Percentiles rank a stretch among this genome's conserved stretches.
These are phyloP conservation scores for Cercospora sp. DNA, from an alignment of 2,329 filamentous ascomycete genomes.

Conservation along the genomic window DNA sequence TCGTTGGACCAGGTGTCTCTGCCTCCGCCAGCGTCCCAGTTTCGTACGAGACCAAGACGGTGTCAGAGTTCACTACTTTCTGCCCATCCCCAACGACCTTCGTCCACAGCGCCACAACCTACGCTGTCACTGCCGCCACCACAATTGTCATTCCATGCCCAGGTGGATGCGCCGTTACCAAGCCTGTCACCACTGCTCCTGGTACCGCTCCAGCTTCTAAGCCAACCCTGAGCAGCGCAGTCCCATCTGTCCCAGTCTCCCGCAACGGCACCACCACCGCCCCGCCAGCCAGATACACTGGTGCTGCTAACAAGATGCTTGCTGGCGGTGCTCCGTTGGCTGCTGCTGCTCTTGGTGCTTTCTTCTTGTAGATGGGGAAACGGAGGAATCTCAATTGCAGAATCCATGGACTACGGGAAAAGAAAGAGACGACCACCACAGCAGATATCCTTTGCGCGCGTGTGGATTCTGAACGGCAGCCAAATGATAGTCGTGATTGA, in stretches of 20 bases:
- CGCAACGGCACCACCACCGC: background rate
- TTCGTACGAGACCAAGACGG: constrained; percentile 57
- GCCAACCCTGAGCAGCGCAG: background rate
- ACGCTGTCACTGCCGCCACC: constrained; percentile 58
- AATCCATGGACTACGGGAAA: background rate
- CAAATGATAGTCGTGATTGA: background rate
- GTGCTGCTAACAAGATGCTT: background rate
- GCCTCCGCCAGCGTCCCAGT: background rate
- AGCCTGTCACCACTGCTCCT: constrained; percentile 7
- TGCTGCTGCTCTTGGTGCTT: constrained; percentile 3
- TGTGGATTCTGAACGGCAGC: background rate
- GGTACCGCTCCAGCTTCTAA: background rate
- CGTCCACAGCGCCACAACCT: constrained; percentile 64
- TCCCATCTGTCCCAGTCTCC: background rate
- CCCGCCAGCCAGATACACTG: background rate
- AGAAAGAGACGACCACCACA: background rate
- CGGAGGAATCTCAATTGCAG: background rate
- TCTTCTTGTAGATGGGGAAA: constrained; percentile 7
- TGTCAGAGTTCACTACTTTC: constrained; percentile 67
- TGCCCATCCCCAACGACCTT: constrained; percentile 67
- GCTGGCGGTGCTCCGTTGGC: background rate
- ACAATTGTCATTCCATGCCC: constrained; percentile 29
- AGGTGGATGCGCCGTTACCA: constrained; percentile 22
- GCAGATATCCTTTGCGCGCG: background rate
- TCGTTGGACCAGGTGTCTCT: constrained; percentile 8